A percentile compares a stretch with the other conserved stretches of the same genome.
Conservation (phyloP, 345 rosid genomes). For the Boechera retrofracta region DNA sequence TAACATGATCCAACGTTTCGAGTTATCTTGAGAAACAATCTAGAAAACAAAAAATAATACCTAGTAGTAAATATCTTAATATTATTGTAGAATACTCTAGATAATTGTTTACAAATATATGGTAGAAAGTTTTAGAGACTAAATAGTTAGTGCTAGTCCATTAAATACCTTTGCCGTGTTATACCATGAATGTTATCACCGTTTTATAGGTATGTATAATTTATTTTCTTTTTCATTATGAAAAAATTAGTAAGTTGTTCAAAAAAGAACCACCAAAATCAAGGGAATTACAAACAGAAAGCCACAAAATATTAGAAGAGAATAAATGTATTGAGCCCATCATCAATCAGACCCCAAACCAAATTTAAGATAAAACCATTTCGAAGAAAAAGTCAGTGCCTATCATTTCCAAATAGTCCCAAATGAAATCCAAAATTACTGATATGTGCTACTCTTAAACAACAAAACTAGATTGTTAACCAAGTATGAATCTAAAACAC, state of each 20-base stretch:
- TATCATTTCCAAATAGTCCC: neutral
- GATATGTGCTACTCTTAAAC: slow-evolving; percentile 33
- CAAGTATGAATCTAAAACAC: slow-evolving; percentile 18
- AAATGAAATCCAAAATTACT: slow-evolving; percentile 1
- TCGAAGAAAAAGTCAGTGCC: slow-evolving; percentile 3
- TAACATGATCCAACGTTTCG: neutral
- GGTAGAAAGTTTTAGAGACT: neutral
- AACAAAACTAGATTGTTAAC: slow-evolving; percentile 28
- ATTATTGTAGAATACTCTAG: neutral
- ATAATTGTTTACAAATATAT: neutral
- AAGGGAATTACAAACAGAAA: neutral
- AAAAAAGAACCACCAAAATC: neutral
- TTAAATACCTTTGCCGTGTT: neutral
- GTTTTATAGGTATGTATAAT: too few relatives aligned
- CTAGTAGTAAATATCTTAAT: neutral
- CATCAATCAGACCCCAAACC: neutral
- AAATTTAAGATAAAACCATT: neutral
- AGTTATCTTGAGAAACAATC: neutral
- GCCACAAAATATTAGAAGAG: slow-evolving; percentile 4
- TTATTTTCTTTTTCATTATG: neutral
- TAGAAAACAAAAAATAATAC: neutral
- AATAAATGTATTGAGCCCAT: neutral
- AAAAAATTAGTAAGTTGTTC: neutral
- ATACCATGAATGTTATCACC: neutral
- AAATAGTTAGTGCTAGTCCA: neutral